A percentile compares a stretch with the other conserved stretches of the same genome.
phyloP scores from a whole-genome alignment of 768 basidiomycete species.

The Lactarius pseudohatsudake region DNA sequence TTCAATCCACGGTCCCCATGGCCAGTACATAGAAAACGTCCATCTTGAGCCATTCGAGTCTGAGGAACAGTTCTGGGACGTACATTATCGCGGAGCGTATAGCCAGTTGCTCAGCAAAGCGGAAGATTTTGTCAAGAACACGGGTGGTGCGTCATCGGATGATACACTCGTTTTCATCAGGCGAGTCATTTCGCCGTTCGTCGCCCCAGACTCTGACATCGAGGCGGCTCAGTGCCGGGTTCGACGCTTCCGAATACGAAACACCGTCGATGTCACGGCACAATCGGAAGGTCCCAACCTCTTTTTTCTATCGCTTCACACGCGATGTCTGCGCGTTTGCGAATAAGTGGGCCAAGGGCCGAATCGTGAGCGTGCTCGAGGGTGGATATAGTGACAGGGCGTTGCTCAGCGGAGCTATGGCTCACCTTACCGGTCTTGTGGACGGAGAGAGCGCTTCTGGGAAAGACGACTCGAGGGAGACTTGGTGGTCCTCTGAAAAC shows the following conservation, averaged over 20 bases:
- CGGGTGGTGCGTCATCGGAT: conserved; percentile 59
- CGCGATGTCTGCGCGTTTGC: conserved; percentile 67
- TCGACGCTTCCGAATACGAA: conserved; percentile 95
- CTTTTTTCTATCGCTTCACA: conserved; percentile 85
- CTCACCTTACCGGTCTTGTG: conserved; percentile 72
- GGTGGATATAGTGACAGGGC: conserved; percentile 95
- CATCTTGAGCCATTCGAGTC: conserved; percentile 75
- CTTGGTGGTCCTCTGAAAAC: conserved; percentile 36
- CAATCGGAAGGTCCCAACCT: conserved; percentile 80
- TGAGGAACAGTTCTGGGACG: conserved; percentile 72
- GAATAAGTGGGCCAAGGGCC: conserved; percentile 60
- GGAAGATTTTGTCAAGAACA: conserved; percentile 64
- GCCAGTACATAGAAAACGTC: conserved; percentile 85
- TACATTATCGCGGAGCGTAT: conserved; percentile 69
- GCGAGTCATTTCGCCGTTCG: conserved; percentile 40
- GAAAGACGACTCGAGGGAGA: conserved; percentile 7
- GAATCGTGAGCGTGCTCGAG: conserved; percentile 86
- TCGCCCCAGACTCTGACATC: conserved; percentile 13
- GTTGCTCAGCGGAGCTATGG: conserved; percentile 78
- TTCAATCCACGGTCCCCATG: conserved; percentile 74
- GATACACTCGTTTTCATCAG: conserved; percentile 87
- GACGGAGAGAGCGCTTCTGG: conserved; percentile 30
- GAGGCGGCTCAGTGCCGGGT: conserved; percentile 65
- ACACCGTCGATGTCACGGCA: conserved; percentile 90
- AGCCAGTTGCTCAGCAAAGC: conserved; percentile 64